Evolutionary conservation across 2,329 filamentous ascomycete genomes (phyloP).

Genomic region (Grosmannia clavigera): DNA sequence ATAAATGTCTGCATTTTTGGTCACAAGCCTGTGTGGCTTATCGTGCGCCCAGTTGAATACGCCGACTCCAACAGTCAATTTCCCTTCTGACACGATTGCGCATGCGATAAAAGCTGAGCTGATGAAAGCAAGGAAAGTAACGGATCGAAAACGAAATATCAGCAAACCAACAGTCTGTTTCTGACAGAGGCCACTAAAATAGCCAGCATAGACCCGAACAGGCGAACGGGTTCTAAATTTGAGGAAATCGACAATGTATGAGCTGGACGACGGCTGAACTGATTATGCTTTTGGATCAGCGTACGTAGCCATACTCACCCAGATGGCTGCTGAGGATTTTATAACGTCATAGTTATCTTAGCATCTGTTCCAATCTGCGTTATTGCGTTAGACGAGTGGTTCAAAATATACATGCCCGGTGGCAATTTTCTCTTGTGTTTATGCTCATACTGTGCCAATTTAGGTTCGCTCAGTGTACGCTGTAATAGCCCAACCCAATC

Average conservation of each 20-base stretch:
- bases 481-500: no score
- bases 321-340: neutral
- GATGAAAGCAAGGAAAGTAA: no score
- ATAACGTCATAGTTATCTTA: conserved; percentile 13
- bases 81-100: neutral
- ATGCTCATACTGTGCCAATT: neutral
- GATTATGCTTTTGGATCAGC: no score
- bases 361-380: conserved; percentile 29
- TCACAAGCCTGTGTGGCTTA: neutral
- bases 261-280: no score
- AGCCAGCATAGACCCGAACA: no score
- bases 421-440: neutral
- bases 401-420: conserved; percentile 21
- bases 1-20: neutral
- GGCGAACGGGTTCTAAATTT: no score
- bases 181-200: no score
- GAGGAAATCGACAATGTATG: no score
- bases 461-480: conserved; percentile 15
- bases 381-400: conserved; percentile 35
- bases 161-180: no score
- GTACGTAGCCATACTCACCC: neutral
- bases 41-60: neutral
- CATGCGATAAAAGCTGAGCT: no score
- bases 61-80: neutral
- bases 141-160: no score